Evolutionary conservation across 495 filamentous ascomycete species (phyloP).

Genomic region (Neurospora sp.): DNA sequence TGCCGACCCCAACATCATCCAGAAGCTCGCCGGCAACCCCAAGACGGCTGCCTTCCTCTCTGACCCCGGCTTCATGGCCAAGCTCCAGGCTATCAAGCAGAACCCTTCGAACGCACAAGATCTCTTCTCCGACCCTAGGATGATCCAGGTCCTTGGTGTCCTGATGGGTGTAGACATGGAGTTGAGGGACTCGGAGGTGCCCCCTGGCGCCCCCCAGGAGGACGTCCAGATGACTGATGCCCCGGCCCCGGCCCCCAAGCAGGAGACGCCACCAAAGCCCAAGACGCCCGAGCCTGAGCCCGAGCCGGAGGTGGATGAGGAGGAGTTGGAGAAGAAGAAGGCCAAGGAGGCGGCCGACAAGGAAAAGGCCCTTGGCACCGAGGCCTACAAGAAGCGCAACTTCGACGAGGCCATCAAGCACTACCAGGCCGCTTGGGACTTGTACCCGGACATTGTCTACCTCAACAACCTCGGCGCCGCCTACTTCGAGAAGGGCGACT

Average conservation of each 20-base stretch:
- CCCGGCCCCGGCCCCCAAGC: constrained; percentile 32
- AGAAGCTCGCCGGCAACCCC: constrained; percentile 87
- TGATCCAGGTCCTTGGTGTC: constrained; percentile 90
- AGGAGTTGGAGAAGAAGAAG: constrained; percentile 70
- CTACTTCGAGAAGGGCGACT: constrained; percentile 92
- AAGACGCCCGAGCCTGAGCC: constrained; percentile 48
- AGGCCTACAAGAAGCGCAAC: constrained; percentile 94
- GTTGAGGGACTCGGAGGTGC: constrained; percentile 49
- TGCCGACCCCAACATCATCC: constrained; percentile 77
- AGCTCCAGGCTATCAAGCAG: constrained; percentile 66
- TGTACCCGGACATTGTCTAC: constrained; percentile 94
- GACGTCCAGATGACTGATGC: constrained; percentile 74
- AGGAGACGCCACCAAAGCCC: constrained; percentile 36
- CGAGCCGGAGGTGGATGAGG: constrained; percentile 64
- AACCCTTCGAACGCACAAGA: constrained; percentile 72
- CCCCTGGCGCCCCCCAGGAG: constrained; percentile 44
- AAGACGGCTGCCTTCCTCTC: constrained; percentile 82
- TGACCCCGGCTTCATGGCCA: constrained; percentile 81
- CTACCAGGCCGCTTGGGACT: constrained; percentile 90
- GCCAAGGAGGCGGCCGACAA: constrained; percentile 88
- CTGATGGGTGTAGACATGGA: constrained; percentile 91
- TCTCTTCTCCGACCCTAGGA: constrained; percentile 78
- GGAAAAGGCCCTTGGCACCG: constrained; percentile 89
- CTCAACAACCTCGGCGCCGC: constrained; percentile 93
- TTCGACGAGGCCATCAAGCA: constrained; percentile 92